Conservation (phyloP, 2,329 filamentous ascomycete species). For the Colletotrichum sp. region DNA sequence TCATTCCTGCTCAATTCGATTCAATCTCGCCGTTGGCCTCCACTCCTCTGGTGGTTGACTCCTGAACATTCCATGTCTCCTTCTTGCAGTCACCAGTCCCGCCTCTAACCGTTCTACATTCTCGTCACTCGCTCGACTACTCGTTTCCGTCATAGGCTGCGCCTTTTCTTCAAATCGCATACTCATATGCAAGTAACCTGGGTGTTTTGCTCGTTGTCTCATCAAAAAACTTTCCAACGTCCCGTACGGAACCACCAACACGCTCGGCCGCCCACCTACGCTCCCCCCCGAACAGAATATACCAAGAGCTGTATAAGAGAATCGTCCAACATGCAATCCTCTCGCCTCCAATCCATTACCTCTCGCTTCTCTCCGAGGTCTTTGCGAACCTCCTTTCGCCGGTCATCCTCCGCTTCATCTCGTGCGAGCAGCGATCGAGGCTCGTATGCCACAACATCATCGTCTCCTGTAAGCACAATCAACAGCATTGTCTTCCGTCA, state of each 20-base stretch:
- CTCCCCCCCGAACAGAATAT: neutral
- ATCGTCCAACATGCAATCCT: slow-evolving; percentile 48
- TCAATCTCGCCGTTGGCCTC: neutral
- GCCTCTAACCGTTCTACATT: slow-evolving; percentile 29
- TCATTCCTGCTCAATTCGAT: neutral
- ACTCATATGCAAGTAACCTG: neutral
- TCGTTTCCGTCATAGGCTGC: slow-evolving; percentile 31
- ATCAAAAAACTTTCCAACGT: neutral
- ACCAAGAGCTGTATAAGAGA: neutral
- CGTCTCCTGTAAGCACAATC: slow-evolving; percentile 54
- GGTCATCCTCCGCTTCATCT: slow-evolving; percentile 52
- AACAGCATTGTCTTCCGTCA: slow-evolving; percentile 65
- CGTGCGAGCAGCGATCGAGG: slow-evolving; percentile 43
- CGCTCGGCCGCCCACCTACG: neutral
- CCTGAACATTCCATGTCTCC: slow-evolving; percentile 10
- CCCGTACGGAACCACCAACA: neutral
- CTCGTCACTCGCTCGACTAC: slow-evolving; percentile 28
- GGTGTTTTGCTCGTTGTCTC: neutral
- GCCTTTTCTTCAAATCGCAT: slow-evolving; percentile 29
- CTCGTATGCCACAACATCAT: slow-evolving; percentile 50
- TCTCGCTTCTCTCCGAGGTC: slow-evolving; percentile 54
- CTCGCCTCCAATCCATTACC: slow-evolving; percentile 55
- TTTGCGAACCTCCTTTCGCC: slow-evolving; percentile 59
- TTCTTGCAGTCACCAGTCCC: slow-evolving; percentile 32
- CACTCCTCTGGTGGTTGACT: neutral